These are phyloP conservation scores for Mortierella sp. DNA, from an alignment of 371 early-diverging fungal species.

Conservation along the genomic window DNA sequence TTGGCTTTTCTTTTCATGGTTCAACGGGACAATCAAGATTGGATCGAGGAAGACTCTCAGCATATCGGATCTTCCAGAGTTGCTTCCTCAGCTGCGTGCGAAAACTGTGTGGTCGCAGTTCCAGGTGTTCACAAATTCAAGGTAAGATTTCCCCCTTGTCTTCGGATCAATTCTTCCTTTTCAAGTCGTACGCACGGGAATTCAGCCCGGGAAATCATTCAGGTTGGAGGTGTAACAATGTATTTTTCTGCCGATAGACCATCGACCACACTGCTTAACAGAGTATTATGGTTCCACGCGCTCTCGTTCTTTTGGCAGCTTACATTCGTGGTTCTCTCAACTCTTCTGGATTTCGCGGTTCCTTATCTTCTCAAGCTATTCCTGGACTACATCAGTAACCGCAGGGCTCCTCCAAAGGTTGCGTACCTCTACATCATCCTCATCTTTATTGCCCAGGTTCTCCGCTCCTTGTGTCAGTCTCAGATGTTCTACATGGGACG, in stretches of 20 bases:
- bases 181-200: too few species aligned
- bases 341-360: constrained; percentile 65
- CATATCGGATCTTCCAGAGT: constrained; percentile 42
- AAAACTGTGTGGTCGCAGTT: constrained; percentile 50
- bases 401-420: constrained; percentile 52
- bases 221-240: background rate
- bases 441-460: constrained; percentile 64
- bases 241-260: too few species aligned
- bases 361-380: constrained; percentile 62
- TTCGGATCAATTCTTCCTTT: constrained; percentile 22
- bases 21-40: constrained; percentile 44
- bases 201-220: too few species aligned
- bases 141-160: constrained; percentile 9
- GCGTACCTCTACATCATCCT: constrained; percentile 62
- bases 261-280: constrained; percentile 22
- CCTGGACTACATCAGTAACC: constrained; percentile 59
- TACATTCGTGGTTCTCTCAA: constrained; percentile 61
- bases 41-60: constrained; percentile 52
- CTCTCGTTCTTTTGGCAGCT: constrained; percentile 56
- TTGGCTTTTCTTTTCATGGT: constrained; percentile 54
- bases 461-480: constrained; percentile 65
- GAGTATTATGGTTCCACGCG: constrained; percentile 36
- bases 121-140: constrained; percentile 30
- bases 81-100: constrained; percentile 43
- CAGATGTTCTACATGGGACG: constrained; percentile 70